Base-by-base conservation (phyloP, 2,329 filamentous ascomycete genomes). In the Fusarium vanettenii region DNA sequence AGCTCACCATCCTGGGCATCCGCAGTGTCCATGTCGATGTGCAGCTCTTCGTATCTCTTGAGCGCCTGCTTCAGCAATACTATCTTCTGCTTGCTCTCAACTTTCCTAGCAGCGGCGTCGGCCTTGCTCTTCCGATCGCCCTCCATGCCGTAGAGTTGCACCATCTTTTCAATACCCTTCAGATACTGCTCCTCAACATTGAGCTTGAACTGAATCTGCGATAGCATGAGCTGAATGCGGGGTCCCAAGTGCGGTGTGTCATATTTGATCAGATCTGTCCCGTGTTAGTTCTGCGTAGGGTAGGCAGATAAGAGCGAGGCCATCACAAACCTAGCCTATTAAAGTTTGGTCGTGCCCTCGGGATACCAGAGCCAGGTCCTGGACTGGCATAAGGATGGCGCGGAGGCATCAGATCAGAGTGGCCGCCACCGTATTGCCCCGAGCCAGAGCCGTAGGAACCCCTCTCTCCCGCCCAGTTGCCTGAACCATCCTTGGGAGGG, bases 161-260 rank as follows among this genome's bases (percentile, higher is more conserved):
- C 94, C 97, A 99, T 98, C 87, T 99, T 99, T 85, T 99, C 97
- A 78, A 99, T 97, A 72, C 97, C 97, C 81, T 97, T 97, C 76
- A 98, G 95, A 85, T 99, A 99, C 85, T 99, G 97, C 82, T 98
- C 97, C 83, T 99, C 97, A 31, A 99, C 97, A 76, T 97, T 98
- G 71, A 99, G 90, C 86, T 99, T 99, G 87, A 99, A 99, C 84
- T 98, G 95, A 74, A 99, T 92, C 84, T 99, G 97, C 57, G 97
- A 97, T 80, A 99, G 88, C 97, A 99, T 99, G 80, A 98, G 93
- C 86, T 99, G 97, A 80, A 99, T 99, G 77, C 97, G 95, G 70
- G 97, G 96, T 37, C 97, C 97, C 72, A 99, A 92, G 82, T 98
- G 94, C 20, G 94, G 94, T 35, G 95, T 98, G 82, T 99, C 97